These are phyloP conservation scores for Saussurea involucrata DNA, from an alignment of 129 eudicot species.

Conservation along the genomic window DNA sequence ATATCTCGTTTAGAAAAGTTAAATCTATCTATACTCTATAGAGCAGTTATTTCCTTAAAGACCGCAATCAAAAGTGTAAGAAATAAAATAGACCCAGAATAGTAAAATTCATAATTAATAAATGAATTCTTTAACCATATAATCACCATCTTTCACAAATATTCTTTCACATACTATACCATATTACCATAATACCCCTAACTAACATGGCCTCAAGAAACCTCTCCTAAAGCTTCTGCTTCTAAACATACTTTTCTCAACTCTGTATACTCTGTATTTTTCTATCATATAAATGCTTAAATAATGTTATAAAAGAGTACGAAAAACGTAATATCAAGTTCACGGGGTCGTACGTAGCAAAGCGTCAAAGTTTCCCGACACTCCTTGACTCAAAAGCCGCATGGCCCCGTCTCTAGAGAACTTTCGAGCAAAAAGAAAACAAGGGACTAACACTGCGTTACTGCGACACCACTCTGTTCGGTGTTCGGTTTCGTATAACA, in stretches of 20 bases:
- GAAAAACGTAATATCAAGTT: not conserved
- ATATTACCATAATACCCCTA: not conserved
- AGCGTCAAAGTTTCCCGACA: constrained; percentile 41
- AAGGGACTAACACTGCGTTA: constrained; percentile 57
- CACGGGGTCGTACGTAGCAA: constrained; percentile 32
- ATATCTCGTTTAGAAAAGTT: not conserved
- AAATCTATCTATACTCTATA: too few species aligned
- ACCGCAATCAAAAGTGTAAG: not conserved
- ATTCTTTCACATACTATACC: not conserved
- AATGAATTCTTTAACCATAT: not conserved
- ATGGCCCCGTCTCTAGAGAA: constrained; percentile 92
- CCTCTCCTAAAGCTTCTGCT: not conserved
- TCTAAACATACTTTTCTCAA: not conserved
- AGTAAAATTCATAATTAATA: not conserved
- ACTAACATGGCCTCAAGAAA: not conserved
- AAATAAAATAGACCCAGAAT: too few species aligned
- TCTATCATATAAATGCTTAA: not conserved
- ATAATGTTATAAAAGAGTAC: not conserved
- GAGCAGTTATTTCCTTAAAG: too few species aligned
- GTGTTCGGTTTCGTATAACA: constrained; percentile 80
- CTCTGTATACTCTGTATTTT: constrained; percentile 7
- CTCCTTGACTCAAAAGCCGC: constrained; percentile 80
- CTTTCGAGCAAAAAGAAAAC: constrained; percentile 86
- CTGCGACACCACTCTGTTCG: constrained; percentile 93
- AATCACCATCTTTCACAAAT: not conserved